A percentile compares a stretch with the other conserved stretches of the same genome.
Conservation (phyloP, 2,329 filamentous ascomycete genomes). For the Diplocarpon mali region DNA sequence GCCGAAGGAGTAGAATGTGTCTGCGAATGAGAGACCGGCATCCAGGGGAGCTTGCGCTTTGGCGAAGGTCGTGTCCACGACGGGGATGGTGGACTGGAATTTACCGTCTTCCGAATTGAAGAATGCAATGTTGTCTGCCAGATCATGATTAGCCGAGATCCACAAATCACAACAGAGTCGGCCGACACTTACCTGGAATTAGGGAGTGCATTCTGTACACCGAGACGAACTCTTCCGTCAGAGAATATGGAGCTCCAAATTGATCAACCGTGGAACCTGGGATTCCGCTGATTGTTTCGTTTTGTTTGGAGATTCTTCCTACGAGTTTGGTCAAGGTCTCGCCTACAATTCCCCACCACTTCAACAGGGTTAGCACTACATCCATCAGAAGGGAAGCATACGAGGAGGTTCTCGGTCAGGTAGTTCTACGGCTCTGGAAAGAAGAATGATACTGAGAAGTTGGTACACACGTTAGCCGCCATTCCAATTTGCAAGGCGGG, state of each 20-base stretch:
- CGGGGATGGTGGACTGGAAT: conserved; percentile 5
- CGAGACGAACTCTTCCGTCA: conserved; percentile 13
- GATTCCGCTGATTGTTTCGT: conserved; percentile 9
- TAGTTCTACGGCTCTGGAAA: no score
- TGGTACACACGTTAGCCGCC: conserved; percentile 3
- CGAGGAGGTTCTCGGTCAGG: no score
- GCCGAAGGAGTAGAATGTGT: conserved; percentile 12
- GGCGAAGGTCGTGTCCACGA: conserved; percentile 7
- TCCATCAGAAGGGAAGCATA: no score
- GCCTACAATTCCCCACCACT: conserved; percentile 11
- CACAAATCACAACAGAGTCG: neutral
- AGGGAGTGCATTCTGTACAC: conserved; percentile 11
- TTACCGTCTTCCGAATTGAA: conserved; percentile 6
- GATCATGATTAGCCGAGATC: neutral
- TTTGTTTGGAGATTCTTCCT: conserved; percentile 11
- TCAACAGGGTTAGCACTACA: no score
- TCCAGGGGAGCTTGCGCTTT: conserved; percentile 10
- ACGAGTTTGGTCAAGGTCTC: conserved; percentile 11
- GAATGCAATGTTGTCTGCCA: conserved; percentile 11
- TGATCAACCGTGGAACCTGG: conserved; percentile 10
- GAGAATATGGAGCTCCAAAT: conserved; percentile 7
- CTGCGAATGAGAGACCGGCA: conserved; percentile 3
- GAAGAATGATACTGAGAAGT: no score
- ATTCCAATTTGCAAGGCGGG: conserved; percentile 6
- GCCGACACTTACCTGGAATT: conserved; percentile 6